These are phyloP conservation scores for Heritiera fomes DNA, from an alignment of 345 rosid genomes.

Conservation along the genomic window DNA sequence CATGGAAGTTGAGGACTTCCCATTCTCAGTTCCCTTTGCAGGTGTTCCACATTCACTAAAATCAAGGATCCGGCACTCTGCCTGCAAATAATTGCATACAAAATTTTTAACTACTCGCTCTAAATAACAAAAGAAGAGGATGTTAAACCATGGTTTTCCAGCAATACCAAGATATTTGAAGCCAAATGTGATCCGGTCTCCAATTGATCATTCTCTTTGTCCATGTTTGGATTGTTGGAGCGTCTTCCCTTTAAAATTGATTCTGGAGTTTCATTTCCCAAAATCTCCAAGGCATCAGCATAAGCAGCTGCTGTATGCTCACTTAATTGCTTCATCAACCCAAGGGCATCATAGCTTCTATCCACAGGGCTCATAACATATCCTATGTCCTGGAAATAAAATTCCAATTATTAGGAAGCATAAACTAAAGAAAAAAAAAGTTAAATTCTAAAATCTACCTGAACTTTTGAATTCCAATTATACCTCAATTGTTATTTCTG, in stretches of 20 bases:
- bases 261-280: constrained; percentile 74
- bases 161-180: constrained; percentile 45
- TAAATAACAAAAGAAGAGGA: not conserved
- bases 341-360: constrained; percentile 83
- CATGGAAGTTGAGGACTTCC: constrained; percentile 34
- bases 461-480: not conserved
- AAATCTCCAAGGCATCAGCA: constrained; percentile 87
- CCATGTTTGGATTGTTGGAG: constrained; percentile 29
- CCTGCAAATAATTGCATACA: constrained; percentile 41
- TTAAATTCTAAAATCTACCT: not conserved
- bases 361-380: constrained; percentile 87
- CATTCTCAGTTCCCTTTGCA: constrained; percentile 48
- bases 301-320: constrained; percentile 82
- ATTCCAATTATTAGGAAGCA: not conserved
- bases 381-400: constrained; percentile 69
- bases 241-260: constrained; percentile 46
- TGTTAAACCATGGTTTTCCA: not conserved
- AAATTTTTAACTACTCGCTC: not conserved
- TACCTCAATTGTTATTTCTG: constrained; percentile 91
- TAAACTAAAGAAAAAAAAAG: not conserved
- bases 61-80: constrained; percentile 79
- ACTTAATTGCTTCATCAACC: constrained; percentile 80
- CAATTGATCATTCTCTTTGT: constrained; percentile 44
- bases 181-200: constrained; percentile 47
- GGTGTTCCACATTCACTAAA: constrained; percentile 94